Conservation (phyloP, 208 protist genomes). For the Paratrypanosoma confusum region DNA sequence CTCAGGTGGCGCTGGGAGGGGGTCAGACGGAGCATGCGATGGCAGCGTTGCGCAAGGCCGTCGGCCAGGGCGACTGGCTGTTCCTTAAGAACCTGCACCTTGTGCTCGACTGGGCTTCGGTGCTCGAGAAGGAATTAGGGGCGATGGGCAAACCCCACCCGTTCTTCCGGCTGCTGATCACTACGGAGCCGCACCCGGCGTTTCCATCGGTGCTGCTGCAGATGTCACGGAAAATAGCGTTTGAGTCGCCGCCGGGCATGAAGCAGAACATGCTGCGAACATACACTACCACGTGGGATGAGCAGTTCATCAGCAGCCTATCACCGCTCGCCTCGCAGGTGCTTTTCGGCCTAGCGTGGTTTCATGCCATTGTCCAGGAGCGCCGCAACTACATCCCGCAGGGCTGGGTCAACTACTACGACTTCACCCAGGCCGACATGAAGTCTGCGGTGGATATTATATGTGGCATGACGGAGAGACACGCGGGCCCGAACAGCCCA, state of each 20-base stretch:
- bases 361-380: slow-evolving; percentile 95
- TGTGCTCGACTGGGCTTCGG: slow-evolving; percentile 87
- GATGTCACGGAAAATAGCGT: slow-evolving; percentile 89
- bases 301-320: slow-evolving; percentile 39
- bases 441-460: slow-evolving; percentile 88
- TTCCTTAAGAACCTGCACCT: slow-evolving; percentile 96
- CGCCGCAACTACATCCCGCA: slow-evolving; percentile 95
- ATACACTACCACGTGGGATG: slow-evolving; percentile 73
- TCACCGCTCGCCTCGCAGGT: slow-evolving; percentile 39
- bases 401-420: slow-evolving; percentile 96
- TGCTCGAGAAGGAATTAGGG: slow-evolving; percentile 89
- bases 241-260: slow-evolving; percentile 93
- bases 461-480: slow-evolving; percentile 13
- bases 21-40: slow-evolving; percentile 87
- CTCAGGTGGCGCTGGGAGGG: slow-evolving; percentile 92
- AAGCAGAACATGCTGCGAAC: slow-evolving; percentile 93
- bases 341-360: slow-evolving; percentile 91
- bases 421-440: slow-evolving; percentile 93
- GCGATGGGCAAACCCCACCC: slow-evolving; percentile 67
- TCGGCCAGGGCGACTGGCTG: slow-evolving; percentile 84
- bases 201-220: slow-evolving; percentile 92
- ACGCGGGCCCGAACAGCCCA: slow-evolving; percentile 1
- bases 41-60: slow-evolving; percentile 71
- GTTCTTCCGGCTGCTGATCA: slow-evolving; percentile 94
- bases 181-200: slow-evolving; percentile 86